A percentile compares a stretch with the other conserved stretches of the same genome.
Evolutionary conservation across 768 basidiomycete species (phyloP).

Genomic region (Agrocybe praecox): DNA sequence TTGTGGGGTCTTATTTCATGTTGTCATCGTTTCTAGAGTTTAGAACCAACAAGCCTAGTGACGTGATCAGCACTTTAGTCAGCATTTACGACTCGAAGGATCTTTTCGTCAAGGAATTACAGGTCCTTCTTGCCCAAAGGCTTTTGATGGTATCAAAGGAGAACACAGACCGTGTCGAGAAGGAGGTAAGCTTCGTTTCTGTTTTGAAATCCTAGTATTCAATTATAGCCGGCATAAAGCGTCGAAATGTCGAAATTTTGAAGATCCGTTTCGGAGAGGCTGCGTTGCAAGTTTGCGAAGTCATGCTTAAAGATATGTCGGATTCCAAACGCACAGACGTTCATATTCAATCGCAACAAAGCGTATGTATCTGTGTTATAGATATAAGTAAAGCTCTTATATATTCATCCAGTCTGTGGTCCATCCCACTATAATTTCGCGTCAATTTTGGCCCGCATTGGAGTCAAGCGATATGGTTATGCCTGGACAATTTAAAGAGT

Average conservation of each 20-base stretch:
- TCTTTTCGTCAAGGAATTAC: conserved; percentile 93
- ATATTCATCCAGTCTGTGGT: conserved; percentile 55
- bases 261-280: conserved; percentile 96
- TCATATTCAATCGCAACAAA: conserved; percentile 77
- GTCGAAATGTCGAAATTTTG: conserved; percentile 89
- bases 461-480: conserved; percentile 73
- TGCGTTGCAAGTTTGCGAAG: conserved; percentile 93
- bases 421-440: conserved; percentile 90
- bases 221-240: conserved; percentile 44
- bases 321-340: conserved; percentile 90
- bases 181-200: conserved; percentile 42
- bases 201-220: neutral
- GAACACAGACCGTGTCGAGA: conserved; percentile 77
- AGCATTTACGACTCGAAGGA: conserved; percentile 98
- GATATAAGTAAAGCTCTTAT: neutral
- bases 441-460: conserved; percentile 93
- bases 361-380: conserved; percentile 43
- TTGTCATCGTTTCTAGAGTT: conserved; percentile 61
- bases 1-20: neutral
- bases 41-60: conserved; percentile 86
- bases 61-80: conserved; percentile 94
- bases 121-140: conserved; percentile 87
- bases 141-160: conserved; percentile 82
- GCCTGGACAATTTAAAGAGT: conserved; percentile 87
- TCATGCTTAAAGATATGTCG: conserved; percentile 97